Evolutionary conservation across 257 asterid genomes (phyloP).

Genomic region (Plantago major): DNA sequence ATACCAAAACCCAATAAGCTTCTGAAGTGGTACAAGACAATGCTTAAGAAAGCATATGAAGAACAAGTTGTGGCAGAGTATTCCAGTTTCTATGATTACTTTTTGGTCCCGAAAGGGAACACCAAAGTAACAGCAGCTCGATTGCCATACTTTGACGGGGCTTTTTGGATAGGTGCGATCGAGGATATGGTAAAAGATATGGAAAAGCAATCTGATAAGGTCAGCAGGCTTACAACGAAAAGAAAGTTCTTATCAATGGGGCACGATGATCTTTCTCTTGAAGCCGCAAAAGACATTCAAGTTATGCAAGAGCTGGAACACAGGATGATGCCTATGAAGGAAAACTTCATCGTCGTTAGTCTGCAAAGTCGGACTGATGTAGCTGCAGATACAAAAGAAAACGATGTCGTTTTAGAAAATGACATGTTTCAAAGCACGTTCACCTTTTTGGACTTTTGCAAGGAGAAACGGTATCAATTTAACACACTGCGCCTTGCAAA

Average conservation of each 20-base stretch:
- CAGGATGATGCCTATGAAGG: constrained; percentile 42
- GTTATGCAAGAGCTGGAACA: constrained; percentile 70
- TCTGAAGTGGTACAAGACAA: constrained; percentile 46
- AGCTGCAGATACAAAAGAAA: constrained; percentile 72
- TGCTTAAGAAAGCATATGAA: constrained; percentile 51
- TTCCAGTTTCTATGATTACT: constrained; percentile 52
- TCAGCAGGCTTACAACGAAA: constrained; percentile 33
- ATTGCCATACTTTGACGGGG: constrained; percentile 74
- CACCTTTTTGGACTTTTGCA: constrained; percentile 93
- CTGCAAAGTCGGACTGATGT: constrained; percentile 25
- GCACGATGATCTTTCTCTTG: constrained; percentile 35
- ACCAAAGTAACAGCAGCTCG: constrained; percentile 60
- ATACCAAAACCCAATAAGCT: too few species aligned
- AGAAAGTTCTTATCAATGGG: constrained; percentile 58
- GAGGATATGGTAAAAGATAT: constrained; percentile 33
- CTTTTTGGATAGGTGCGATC: constrained; percentile 60
- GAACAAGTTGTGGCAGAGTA: constrained; percentile 50
- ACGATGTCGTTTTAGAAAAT: constrained; percentile 87
- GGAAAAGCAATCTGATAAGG: constrained; percentile 25
- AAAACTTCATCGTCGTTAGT: constrained; percentile 52
- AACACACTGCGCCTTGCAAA: constrained; percentile 97
- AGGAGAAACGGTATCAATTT: constrained; percentile 94
- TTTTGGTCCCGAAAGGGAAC: constrained; percentile 46
- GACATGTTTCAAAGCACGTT: constrained; percentile 97
- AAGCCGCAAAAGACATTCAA: constrained; percentile 46